These are phyloP conservation scores for Candida ortonii DNA, from an alignment of 805 yeast species.

Conservation along the genomic window DNA sequence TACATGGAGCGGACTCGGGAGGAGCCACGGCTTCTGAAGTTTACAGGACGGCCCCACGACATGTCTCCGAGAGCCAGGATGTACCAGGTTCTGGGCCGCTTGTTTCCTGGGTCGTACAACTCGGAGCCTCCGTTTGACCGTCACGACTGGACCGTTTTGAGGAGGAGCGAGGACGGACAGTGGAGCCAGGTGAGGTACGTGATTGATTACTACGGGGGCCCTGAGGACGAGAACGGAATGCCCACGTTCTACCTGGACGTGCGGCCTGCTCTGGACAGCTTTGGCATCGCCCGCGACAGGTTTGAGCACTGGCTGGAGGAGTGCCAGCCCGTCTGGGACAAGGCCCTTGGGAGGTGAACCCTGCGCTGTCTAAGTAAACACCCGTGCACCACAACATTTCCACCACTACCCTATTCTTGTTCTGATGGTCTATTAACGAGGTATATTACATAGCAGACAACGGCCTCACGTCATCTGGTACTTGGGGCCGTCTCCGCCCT, in stretches of 20 bases:
- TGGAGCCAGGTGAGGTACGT: slow-evolving; percentile 85
- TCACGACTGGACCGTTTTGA: slow-evolving; percentile 96
- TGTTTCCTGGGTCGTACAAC: slow-evolving; percentile 71
- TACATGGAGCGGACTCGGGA: slow-evolving; percentile 52
- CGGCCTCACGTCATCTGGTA: slow-evolving; percentile 68
- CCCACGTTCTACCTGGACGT: slow-evolving; percentile 93
- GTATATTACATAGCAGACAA: no score
- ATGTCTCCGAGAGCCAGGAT: slow-evolving; percentile 80
- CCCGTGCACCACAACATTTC: no score
- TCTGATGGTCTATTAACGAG: slow-evolving; percentile 1
- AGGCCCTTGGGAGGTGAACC: slow-evolving; percentile 76
- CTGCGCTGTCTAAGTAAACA: no score
- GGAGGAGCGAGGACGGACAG: slow-evolving; percentile 49
- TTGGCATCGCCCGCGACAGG: slow-evolving; percentile 65
- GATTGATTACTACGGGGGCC: slow-evolving; percentile 95
- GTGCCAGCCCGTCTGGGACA: slow-evolving; percentile 58
- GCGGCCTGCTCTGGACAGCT: slow-evolving; percentile 85
- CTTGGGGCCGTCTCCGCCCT: slow-evolving; percentile 98
- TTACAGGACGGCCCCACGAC: slow-evolving; percentile 90
- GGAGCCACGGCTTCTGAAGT: slow-evolving; percentile 75
- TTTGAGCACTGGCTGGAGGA: slow-evolving; percentile 52
- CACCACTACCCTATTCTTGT: no score
- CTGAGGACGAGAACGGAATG: slow-evolving; percentile 77
- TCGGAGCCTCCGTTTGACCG: slow-evolving; percentile 92
- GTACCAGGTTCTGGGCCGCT: slow-evolving; percentile 59